Percentiles rank a stretch among this genome's conserved stretches.
Evolutionary conservation across 1,284 basidiomycete genomes (phyloP).

Genomic region (Microbotryum saponariae): DNA sequence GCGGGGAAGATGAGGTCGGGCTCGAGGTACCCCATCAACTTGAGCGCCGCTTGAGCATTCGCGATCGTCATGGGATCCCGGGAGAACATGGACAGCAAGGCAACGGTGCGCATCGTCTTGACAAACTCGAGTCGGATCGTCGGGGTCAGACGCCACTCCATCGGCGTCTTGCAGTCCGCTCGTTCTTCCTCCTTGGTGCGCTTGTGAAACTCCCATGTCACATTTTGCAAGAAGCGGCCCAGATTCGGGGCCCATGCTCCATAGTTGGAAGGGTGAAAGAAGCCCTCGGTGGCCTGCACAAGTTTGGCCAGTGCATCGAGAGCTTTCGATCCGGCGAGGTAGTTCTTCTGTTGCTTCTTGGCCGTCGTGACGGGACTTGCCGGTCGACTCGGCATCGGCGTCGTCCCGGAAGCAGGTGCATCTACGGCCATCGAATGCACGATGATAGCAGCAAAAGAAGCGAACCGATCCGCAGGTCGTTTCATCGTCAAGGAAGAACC

Average conservation of each 20-base stretch:
- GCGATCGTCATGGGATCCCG: conserved; percentile 54
- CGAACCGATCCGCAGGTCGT: conserved; percentile 61
- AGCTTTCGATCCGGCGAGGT: conserved; percentile 77
- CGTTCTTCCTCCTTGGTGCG: conserved; percentile 76
- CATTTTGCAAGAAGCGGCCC: conserved; percentile 66
- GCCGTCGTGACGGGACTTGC: conserved; percentile 27
- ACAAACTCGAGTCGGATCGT: conserved; percentile 79
- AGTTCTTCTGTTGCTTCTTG: conserved; percentile 42
- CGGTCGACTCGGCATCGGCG: conserved; percentile 39
- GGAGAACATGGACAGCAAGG: conserved; percentile 89
- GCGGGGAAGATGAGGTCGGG: conserved; percentile 85
- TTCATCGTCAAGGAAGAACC: conserved; percentile 61
- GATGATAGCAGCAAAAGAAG: conserved; percentile 74
- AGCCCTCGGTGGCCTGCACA: conserved; percentile 85
- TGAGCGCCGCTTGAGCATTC: conserved; percentile 53
- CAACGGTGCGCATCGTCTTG: conserved; percentile 70
- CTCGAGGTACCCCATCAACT: conserved; percentile 69
- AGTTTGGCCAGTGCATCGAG: conserved; percentile 81
- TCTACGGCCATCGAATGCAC: conserved; percentile 89
- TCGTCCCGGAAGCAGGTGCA: conserved; percentile 46
- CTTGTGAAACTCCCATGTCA: conserved; percentile 76
- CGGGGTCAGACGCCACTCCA: conserved; percentile 65
- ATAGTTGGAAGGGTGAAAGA: conserved; percentile 61
- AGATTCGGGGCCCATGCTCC: conserved; percentile 50
- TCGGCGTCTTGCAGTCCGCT: conserved; percentile 69